Conservation (phyloP, 306 rosid species). For the Trifolium subterraneum region DNA sequence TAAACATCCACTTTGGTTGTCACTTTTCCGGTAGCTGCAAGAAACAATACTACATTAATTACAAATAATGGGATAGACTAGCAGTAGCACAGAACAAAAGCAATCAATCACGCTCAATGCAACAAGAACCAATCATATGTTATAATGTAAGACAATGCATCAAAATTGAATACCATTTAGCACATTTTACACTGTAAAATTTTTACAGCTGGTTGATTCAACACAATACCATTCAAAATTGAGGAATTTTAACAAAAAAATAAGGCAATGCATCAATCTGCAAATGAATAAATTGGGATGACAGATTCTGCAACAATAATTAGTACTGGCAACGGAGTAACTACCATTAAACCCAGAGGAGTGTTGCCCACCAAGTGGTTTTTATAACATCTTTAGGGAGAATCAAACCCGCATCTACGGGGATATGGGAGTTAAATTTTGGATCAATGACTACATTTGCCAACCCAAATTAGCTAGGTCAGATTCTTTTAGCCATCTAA, state of each 20-base stretch:
- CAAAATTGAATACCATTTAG: conserved; percentile 5
- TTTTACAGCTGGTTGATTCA: conserved; percentile 5
- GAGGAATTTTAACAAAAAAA: no score
- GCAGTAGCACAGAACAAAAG: not conserved
- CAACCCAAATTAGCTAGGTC: not conserved
- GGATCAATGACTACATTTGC: not conserved
- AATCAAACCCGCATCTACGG: not conserved
- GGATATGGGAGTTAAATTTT: not conserved
- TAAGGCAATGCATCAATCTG: conserved; percentile 23
- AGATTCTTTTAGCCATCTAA: not conserved
- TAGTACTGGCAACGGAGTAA: not conserved
- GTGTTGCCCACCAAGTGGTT: not conserved
- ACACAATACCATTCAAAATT: no score
- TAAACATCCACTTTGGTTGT: conserved; percentile 94
- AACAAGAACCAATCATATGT: conserved; percentile 22
- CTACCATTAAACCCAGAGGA: not conserved
- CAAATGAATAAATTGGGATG: not conserved
- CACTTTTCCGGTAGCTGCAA: conserved; percentile 90
- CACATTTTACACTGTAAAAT: not conserved
- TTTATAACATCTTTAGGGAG: not conserved
- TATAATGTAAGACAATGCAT: not conserved
- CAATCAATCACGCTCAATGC: conserved; percentile 24
- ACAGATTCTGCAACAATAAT: conserved; percentile 2
- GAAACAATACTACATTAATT: conserved; percentile 21
- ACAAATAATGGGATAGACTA: not conserved